Conservation (phyloP, 306 rosid species). For the Clitoria ternatea region DNA sequence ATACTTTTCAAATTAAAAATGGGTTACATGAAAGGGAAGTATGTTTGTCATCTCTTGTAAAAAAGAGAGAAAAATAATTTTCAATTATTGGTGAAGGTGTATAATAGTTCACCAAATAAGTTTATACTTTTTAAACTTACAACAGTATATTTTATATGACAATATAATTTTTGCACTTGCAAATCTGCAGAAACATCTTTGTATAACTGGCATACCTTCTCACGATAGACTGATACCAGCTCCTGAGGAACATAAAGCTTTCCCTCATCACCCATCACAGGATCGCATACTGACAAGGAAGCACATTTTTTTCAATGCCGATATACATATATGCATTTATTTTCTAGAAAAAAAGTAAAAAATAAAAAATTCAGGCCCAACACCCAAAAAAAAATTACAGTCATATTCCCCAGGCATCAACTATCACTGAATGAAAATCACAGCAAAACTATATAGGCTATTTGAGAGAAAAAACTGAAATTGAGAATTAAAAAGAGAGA, state of each 20-base stretch:
- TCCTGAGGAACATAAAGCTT: constrained; percentile 87
- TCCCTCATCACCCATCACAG: constrained; percentile 98
- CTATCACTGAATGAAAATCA: background rate
- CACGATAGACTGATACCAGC: constrained; percentile 81
- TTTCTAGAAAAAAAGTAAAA: background rate
- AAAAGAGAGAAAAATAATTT: background rate
- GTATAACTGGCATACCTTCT: constrained; percentile 57
- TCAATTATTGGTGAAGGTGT: constrained; percentile 7
- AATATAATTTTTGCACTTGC: constrained; percentile 8
- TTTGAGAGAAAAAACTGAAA: background rate
- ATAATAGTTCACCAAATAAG: constrained; percentile 9
- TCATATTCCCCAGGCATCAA: constrained; percentile 12
- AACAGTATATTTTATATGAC: background rate
- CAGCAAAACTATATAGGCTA: background rate
- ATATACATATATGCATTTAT: background rate
- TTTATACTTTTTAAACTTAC: constrained; percentile 7
- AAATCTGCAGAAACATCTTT: constrained; percentile 15
- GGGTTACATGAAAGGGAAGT: background rate
- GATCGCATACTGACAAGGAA: constrained; percentile 81
- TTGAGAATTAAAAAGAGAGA: background rate
- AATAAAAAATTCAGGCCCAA: background rate
- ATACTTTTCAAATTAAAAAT: constrained; percentile 12
- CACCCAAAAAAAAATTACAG: background rate
- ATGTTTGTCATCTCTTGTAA: background rate
- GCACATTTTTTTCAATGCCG: constrained; percentile 15